Percentiles rank a stretch among this genome's conserved stretches.
These are phyloP conservation scores for Phytophthora tubulina DNA, from an alignment of 352 stramenopile genomes.

Conservation along the genomic window DNA sequence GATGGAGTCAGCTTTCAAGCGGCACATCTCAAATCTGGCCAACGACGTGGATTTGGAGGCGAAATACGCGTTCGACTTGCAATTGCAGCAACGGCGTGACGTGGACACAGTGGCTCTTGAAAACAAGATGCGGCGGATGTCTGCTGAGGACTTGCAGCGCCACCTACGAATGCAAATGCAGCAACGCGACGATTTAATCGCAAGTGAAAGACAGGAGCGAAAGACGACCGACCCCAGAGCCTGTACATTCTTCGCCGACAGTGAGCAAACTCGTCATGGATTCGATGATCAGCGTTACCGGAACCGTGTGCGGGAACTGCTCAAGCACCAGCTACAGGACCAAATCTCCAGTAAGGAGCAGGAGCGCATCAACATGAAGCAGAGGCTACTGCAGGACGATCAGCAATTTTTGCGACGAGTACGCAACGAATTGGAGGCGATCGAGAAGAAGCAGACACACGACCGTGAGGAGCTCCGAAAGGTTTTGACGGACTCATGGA, in stretches of 20 bases:
- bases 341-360: slow-evolving; percentile 71
- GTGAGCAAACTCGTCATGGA: slow-evolving; percentile 59
- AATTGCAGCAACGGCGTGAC: slow-evolving; percentile 67
- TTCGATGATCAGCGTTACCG: slow-evolving; percentile 62
- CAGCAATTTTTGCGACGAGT: slow-evolving; percentile 62
- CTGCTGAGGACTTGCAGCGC: slow-evolving; percentile 67
- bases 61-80: slow-evolving; percentile 63
- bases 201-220: slow-evolving; percentile 46
- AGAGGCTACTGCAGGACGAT: slow-evolving; percentile 67
- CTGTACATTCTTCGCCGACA: slow-evolving; percentile 70
- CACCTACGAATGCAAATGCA: slow-evolving; percentile 68
- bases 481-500: slow-evolving; percentile 70
- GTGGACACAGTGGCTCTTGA: slow-evolving; percentile 63
- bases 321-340: slow-evolving; percentile 65
- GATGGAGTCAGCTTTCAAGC: slow-evolving; percentile 69
- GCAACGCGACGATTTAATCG: slow-evolving; percentile 36
- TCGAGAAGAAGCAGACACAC: slow-evolving; percentile 63
- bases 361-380: slow-evolving; percentile 46
- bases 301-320: slow-evolving; percentile 52
- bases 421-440: slow-evolving; percentile 64
- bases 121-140: slow-evolving; percentile 52
- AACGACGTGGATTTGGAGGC: slow-evolving; percentile 66
- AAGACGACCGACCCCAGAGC: slow-evolving; percentile 50
- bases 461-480: slow-evolving; percentile 68
- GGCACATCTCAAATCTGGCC: slow-evolving; percentile 60